Evolutionary conservation across 129 eudicot genomes (phyloP), one percentile per base, ranked within the genome.

Genomic region (Flaveria brownii): DNA sequence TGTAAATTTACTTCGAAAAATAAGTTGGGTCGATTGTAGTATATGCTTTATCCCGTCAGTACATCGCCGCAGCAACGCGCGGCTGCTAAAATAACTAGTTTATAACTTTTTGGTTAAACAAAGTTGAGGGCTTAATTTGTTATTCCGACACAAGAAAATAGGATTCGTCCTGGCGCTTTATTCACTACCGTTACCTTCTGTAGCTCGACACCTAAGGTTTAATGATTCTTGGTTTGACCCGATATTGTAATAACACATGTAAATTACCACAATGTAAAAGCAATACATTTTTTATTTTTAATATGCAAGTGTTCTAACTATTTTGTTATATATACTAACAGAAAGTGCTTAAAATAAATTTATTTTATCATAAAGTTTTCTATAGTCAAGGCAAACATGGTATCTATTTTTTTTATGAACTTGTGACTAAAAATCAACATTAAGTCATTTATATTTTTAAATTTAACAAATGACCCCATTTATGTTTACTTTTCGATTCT

Each of bases 161-260:
- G 41, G 49, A 75, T 74, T 74, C 78, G 4, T 10, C 28, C 45
- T 5, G 26, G 16, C 62, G 20, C 49, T 62, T 62, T 73, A 60
- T 72, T 5, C 51, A 33, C 18, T 71, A 4, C 49, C 45, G 26
- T 16, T 51, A 8, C 7, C 51, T 60, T 28, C 17, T 59, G 42
- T 41, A 23, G 41, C 62, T 47, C 9, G 77, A 18, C 52, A 72
- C 67, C 50, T 61, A 42, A 45, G 33, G 18, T 74, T 60, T 45
- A 26, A 7, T 62, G 71, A 61, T 43, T 46, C 77, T 75, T 3
- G 10, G 43, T 75, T 75, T 62, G 61, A 75, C 71, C 62, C 47
- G 46, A 74, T 56, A 14, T 45, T 61, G 6, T 74, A 16, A 23
- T 23, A 43, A 43, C 41, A 49, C 17, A 26, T 70, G 45, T 70